Base-by-base conservation (phyloP, 2,329 filamentous ascomycete genomes). In the Neofusicoccum ribis region DNA sequence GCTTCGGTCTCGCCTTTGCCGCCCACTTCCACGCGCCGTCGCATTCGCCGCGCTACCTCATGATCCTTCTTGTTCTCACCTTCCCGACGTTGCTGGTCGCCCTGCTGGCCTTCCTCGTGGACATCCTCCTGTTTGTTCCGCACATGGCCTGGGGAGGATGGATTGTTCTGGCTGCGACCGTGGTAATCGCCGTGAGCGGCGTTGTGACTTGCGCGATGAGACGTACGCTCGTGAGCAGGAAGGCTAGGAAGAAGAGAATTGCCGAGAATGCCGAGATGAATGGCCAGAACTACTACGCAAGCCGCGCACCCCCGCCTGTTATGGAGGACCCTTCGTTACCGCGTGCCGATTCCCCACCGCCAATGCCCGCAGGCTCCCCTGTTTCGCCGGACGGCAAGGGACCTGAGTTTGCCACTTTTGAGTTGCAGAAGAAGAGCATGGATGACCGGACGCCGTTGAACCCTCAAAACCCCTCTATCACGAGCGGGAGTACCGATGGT, bases 191-290 rank as follows among this genome's bases (percentile, higher is more conserved):
- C 60, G 83, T 92, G 27, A 91, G 91, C 74, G 90, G 89, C 47
- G 85, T 99, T 65, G 88, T 97, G 41, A 93, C 93, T 8, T 99
- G 93, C 76, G 93, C 92, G 23, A 98, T 98, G 93, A 90, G 95
- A 69, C 88, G 94, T 67, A 96, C 93, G 2, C 82, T 98, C 65
- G 91, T 97, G 67, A 91, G 91, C 77, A 88, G 94, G 71, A 97
- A 97, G 81, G 91, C 93, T n/a, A 87, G 93, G 68, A 93, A 95
- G 84, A 92, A 89, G 82, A 88, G 92, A 51, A 96, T 98, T 74
- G 92, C 89, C 2, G 91, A 96, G 77, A 97, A 98, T 75, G 92
- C 93, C 7, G 93, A 98, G 76, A 98, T 98, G 93, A 98, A 91
- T 75, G 94, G 94, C 34, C 89, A 95, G 72, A 95, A 93, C 74